phyloP scores from a whole-genome alignment of 2,329 filamentous ascomycete genomes.

The Daldinia sp. region DNA sequence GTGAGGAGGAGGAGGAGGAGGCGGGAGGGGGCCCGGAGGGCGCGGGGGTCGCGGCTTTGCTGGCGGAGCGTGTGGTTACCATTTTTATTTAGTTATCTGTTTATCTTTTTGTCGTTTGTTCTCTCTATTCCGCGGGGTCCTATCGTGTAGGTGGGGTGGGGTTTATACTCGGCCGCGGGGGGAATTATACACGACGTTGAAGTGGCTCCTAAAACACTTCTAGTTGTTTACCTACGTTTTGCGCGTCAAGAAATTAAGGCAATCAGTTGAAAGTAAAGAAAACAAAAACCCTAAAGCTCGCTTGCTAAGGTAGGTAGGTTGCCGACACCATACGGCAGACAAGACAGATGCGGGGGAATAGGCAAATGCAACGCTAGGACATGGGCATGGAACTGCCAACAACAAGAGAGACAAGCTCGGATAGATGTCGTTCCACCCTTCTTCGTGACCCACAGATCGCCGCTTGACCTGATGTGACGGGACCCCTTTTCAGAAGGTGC shows the following conservation, averaged over 20 bases:
- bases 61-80: slow-evolving; percentile 50
- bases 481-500: slow-evolving; percentile 34
- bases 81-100: slow-evolving; percentile 41
- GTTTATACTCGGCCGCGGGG: not conserved
- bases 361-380: slow-evolving; percentile 16
- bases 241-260: not conserved
- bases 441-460: slow-evolving; percentile 19
- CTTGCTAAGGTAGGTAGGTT: not conserved
- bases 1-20: slow-evolving; percentile 14
- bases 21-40: not conserved
- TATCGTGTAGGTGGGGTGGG: not conserved
- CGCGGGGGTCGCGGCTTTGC: slow-evolving; percentile 35
- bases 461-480: slow-evolving; percentile 20
- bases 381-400: not conserved
- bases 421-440: slow-evolving; percentile 29
- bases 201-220: not conserved
- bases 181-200: not conserved
- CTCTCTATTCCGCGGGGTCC: not conserved
- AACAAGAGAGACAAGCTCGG: slow-evolving; percentile 10
- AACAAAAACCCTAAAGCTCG: not conserved
- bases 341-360: slow-evolving; percentile 28
- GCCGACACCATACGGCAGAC: not conserved
- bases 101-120: slow-evolving; percentile 3
- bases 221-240: not conserved
- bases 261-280: not conserved